Percentiles rank a stretch among this genome's conserved stretches.
Conservation (phyloP, 331 rosid species). For the Cydonia oblonga region DNA sequence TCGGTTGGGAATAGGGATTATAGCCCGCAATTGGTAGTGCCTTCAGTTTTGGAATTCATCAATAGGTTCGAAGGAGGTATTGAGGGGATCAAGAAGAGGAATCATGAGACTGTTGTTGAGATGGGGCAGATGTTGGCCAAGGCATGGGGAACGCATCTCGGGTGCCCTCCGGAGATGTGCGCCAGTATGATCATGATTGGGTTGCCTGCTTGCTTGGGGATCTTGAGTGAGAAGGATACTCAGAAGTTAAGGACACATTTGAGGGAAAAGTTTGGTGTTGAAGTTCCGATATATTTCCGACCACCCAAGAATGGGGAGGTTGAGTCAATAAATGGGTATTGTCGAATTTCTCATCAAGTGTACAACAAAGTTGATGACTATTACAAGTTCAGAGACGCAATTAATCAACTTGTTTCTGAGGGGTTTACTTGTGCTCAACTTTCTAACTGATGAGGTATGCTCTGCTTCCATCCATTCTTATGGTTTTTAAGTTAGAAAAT, state of each 20-base stretch:
- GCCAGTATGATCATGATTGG: constrained; percentile 90
- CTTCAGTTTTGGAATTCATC: constrained; percentile 56
- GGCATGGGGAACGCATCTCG: constrained; percentile 82
- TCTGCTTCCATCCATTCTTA: constrained; percentile 8
- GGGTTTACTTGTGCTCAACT: constrained; percentile 59
- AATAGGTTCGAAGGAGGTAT: constrained; percentile 76
- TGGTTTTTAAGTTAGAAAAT: background rate
- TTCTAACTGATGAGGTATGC: constrained; percentile 45
- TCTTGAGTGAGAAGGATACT: constrained; percentile 53
- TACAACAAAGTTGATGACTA: constrained; percentile 76
- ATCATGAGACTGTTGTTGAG: constrained; percentile 70
- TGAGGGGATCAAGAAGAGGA: constrained; percentile 77
- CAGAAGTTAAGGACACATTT: constrained; percentile 46
- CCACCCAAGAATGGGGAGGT: constrained; percentile 51
- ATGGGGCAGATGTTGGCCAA: constrained; percentile 75
- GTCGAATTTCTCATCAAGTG: constrained; percentile 82
- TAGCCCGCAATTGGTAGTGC: constrained; percentile 83
- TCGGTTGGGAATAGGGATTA: constrained; percentile 98
- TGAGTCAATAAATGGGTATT: constrained; percentile 58
- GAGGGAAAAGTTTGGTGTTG: constrained; percentile 66
- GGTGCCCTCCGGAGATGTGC: constrained; percentile 76
- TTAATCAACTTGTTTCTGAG: constrained; percentile 48
- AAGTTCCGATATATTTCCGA: constrained; percentile 66
- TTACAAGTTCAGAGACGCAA: constrained; percentile 60
- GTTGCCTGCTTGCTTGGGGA: constrained; percentile 61